phyloP scores from a whole-genome alignment of 108 stramenopile species.

The Conticribra guillardii region DNA sequence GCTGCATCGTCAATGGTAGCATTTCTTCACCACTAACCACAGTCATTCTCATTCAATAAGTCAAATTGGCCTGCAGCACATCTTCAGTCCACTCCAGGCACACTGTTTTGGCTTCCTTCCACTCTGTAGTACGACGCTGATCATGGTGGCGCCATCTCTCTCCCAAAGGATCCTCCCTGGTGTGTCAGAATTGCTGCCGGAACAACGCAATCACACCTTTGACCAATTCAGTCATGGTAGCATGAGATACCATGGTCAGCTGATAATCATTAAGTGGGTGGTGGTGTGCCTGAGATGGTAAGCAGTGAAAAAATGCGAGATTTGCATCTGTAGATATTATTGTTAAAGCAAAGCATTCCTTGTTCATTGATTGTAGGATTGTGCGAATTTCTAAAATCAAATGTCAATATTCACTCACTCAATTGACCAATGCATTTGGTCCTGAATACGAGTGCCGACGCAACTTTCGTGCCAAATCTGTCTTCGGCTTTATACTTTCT shows the following conservation, averaged over 20 bases:
- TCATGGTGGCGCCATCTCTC: constrained; percentile 11
- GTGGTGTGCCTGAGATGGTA: constrained; percentile 20
- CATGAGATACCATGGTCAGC: constrained; percentile 9
- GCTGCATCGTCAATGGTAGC: too few species aligned
- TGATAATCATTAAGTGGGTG: constrained; percentile 7
- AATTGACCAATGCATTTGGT: constrained; percentile 4
- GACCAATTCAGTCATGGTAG: constrained; percentile 4
- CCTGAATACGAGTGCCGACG: constrained; percentile 1
- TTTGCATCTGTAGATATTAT: too few species aligned
- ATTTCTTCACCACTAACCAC: too few species aligned
- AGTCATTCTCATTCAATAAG: background rate
- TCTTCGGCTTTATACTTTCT: constrained; percentile 3
- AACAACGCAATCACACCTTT: constrained; percentile 11
- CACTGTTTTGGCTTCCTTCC: background rate
- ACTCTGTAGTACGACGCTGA: constrained; percentile 10
- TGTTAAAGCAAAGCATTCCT: too few species aligned
- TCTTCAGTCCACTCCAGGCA: constrained; percentile 16
- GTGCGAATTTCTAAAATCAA: too few species aligned
- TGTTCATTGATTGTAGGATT: too few species aligned
- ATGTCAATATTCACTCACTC: too few species aligned
- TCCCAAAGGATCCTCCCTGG: constrained; percentile 6
- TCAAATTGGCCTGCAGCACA: background rate
- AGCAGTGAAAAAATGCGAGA: too few species aligned
- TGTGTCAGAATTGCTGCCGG: constrained; percentile 5
- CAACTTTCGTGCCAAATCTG: constrained; percentile 1